Percentiles rank a stretch among this genome's conserved stretches.
Conservation (phyloP, 2,329 filamentous ascomycete genomes). For the Penicillium sp. region DNA sequence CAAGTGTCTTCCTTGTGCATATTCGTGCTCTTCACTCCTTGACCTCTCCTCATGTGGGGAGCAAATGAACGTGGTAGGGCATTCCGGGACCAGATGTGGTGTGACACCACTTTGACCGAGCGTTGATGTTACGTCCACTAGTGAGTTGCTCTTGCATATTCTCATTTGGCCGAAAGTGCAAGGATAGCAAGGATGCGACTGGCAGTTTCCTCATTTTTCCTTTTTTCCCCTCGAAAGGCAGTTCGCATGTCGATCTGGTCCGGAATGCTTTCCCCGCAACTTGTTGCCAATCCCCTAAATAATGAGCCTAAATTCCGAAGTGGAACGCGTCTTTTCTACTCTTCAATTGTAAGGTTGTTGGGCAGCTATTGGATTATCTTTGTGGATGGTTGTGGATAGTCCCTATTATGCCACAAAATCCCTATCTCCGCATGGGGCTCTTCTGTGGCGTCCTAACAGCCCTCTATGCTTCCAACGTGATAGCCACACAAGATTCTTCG, state of each 20-base stretch:
- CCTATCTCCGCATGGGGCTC: not conserved
- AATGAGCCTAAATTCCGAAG: slow-evolving; percentile 3
- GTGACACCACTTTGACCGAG: slow-evolving; percentile 5
- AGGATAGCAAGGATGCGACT: not conserved
- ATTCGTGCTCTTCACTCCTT: not conserved
- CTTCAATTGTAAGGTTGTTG: not conserved
- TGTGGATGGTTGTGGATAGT: not conserved
- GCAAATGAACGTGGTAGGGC: not conserved
- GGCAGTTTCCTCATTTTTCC: not conserved
- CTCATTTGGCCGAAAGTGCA: not conserved
- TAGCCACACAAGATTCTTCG: not conserved
- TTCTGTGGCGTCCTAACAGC: slow-evolving; percentile 6
- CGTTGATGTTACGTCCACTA: slow-evolving; percentile 4
- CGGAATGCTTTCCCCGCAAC: slow-evolving; percentile 20
- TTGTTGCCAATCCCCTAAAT: slow-evolving; percentile 9
- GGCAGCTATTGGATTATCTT: not conserved
- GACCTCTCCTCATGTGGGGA: not conserved
- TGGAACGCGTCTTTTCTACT: not conserved
- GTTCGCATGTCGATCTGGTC: slow-evolving; percentile 13
- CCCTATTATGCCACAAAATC: slow-evolving; percentile 7
- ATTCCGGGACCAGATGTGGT: not conserved
- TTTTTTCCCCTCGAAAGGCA: slow-evolving; percentile 5
- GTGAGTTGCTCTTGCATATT: not conserved
- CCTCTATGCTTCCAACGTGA: slow-evolving; percentile 10
- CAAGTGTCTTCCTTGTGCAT: not conserved